These are phyloP conservation scores for Gillenia trifoliata DNA, from an alignment of 306 rosid genomes.

Conservation along the genomic window DNA sequence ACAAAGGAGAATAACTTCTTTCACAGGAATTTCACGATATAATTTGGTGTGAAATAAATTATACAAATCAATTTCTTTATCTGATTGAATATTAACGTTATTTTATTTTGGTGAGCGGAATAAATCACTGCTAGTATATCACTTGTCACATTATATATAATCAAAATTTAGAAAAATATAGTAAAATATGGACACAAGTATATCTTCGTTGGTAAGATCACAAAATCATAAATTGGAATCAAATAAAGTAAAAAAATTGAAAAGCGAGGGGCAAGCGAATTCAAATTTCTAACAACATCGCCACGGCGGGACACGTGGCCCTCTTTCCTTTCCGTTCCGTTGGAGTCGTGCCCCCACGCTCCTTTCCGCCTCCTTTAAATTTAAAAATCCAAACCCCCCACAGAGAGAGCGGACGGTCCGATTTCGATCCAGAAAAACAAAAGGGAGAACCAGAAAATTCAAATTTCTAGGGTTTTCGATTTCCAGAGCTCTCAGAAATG, in stretches of 20 bases:
- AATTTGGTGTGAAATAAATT: too few relatives aligned
- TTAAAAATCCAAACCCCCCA: neutral
- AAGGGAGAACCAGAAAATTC: neutral
- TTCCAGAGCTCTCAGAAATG: constrained; percentile 28
- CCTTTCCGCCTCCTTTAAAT: neutral
- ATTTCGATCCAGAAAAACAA: neutral
- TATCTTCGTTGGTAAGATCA: too few relatives aligned
- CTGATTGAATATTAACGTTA: too few relatives aligned
- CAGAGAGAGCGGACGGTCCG: neutral
- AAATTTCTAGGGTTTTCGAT: constrained; percentile 5
- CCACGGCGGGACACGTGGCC: neutral
- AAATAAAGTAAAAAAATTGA: neutral
- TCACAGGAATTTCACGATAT: too few relatives aligned
- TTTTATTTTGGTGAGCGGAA: too few relatives aligned
- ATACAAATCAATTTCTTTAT: too few relatives aligned
- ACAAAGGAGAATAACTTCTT: too few relatives aligned
- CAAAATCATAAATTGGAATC: too few relatives aligned
- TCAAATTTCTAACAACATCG: neutral
- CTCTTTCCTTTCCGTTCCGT: neutral
- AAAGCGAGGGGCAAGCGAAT: neutral
- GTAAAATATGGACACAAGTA: too few relatives aligned
- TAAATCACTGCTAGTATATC: too few relatives aligned
- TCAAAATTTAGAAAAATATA: too few relatives aligned
- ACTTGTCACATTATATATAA: too few relatives aligned
- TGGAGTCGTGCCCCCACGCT: neutral